phyloP scores from a whole-genome alignment of 768 basidiomycete genomes.

The Boletus rex-veris region DNA sequence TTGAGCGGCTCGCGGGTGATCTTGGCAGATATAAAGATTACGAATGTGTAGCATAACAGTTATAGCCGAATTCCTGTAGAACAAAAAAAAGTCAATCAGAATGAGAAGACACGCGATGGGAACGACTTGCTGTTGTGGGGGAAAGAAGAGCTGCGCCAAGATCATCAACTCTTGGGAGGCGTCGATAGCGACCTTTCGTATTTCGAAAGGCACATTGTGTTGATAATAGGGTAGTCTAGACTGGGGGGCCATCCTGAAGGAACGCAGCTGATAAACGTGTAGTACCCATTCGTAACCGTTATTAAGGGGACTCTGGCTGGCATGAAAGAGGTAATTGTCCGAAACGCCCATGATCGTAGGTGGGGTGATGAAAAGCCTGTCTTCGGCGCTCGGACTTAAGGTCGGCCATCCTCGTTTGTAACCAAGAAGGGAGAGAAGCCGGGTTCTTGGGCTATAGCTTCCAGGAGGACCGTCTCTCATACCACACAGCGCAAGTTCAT shows the following conservation, averaged over 20 bases:
- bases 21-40: slow-evolving; percentile 52
- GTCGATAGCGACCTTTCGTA: slow-evolving; percentile 33
- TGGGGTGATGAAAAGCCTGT: slow-evolving; percentile 29
- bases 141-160: slow-evolving; percentile 29
- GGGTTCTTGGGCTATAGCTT: slow-evolving; percentile 11
- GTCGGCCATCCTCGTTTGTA: slow-evolving; percentile 34
- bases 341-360: slow-evolving; percentile 34
- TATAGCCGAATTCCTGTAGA: slow-evolving; percentile 26
- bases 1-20: slow-evolving; percentile 44
- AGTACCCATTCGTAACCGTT: slow-evolving; percentile 32
- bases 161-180: slow-evolving; percentile 30
- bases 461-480: slow-evolving; percentile 27
- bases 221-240: slow-evolving; percentile 28
- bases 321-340: slow-evolving; percentile 33
- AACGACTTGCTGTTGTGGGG: slow-evolving; percentile 25
- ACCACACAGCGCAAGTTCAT: slow-evolving; percentile 32
- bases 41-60: slow-evolving; percentile 44
- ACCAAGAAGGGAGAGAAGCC: slow-evolving; percentile 29
- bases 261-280: slow-evolving; percentile 34
- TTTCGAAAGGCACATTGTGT: slow-evolving; percentile 33
- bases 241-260: slow-evolving; percentile 27
- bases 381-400: slow-evolving; percentile 29
- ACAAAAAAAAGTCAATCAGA: neutral
- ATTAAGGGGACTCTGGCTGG: slow-evolving; percentile 31
- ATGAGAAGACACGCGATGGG: neutral